These are phyloP conservation scores for Wallacemonas sp. DNA, from an alignment of 208 protist genomes.

Conservation along the genomic window DNA sequence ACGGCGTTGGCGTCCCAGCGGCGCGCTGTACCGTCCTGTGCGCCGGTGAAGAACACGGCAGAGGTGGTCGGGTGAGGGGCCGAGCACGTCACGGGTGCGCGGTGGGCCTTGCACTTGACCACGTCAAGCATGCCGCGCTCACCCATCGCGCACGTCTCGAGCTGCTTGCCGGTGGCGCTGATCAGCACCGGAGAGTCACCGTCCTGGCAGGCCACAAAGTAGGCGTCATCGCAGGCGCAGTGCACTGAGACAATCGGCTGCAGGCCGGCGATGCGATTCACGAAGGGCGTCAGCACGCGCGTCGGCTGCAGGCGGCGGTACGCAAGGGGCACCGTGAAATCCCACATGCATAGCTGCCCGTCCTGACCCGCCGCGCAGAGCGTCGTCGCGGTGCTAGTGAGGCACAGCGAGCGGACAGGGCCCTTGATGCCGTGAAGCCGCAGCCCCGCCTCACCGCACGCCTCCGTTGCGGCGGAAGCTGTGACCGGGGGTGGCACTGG, in stretches of 20 bases:
- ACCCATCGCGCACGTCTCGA: constrained; percentile 76
- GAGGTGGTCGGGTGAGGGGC: constrained; percentile 37
- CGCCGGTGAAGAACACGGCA: constrained; percentile 55
- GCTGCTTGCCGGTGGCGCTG: constrained; percentile 38
- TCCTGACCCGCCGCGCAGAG: constrained; percentile 76
- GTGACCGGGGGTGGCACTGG: too few relatives aligned
- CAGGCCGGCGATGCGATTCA: constrained; percentile 76
- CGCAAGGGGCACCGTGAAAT: constrained; percentile 48
- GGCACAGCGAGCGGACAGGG: constrained; percentile 53
- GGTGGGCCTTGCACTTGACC: constrained; percentile 73
- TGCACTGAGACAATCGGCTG: constrained; percentile 70
- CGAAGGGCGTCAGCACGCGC: constrained; percentile 78
- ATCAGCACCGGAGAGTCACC: constrained; percentile 71
- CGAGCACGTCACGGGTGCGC: constrained; percentile 64
- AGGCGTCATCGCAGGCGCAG: constrained; percentile 42
- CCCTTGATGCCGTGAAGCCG: constrained; percentile 57
- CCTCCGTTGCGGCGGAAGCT: background rate
- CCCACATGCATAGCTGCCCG: constrained; percentile 80
- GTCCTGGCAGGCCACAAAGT: constrained; percentile 82
- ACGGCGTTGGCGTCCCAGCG: constrained; percentile 51
- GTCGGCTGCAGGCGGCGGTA: constrained; percentile 53
- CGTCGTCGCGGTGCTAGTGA: constrained; percentile 46
- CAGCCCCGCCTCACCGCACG: constrained; percentile 14
- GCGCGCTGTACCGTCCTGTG: constrained; percentile 76
- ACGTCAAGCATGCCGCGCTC: constrained; percentile 75